Evolutionary conservation across 2,329 filamentous ascomycete species (phyloP).

Genomic region (Calycina herbarum): DNA sequence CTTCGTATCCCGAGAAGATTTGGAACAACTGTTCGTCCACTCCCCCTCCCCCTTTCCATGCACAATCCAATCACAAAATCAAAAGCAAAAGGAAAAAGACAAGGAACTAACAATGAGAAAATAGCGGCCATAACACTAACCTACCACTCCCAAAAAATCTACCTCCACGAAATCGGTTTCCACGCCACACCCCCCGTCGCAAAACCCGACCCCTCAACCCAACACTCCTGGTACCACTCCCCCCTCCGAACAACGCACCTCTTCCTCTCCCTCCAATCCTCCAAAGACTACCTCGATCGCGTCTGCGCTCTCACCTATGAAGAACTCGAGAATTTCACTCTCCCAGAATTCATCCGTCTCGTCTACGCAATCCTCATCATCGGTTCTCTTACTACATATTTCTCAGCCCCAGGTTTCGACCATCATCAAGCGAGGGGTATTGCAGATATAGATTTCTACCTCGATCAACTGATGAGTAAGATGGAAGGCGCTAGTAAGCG

Average conservation of each 20-base stretch:
- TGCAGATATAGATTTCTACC: constrained; percentile 25
- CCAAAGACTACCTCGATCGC: constrained; percentile 27
- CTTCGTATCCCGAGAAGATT: constrained; percentile 25
- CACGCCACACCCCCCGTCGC: constrained; percentile 23
- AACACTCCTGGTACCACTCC: constrained; percentile 27
- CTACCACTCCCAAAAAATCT: constrained; percentile 25
- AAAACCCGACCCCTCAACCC: neutral
- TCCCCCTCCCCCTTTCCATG: neutral
- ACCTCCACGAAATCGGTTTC: constrained; percentile 32
- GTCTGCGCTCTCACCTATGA: constrained; percentile 16
- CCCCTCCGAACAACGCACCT: constrained; percentile 22
- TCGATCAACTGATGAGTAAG: constrained; percentile 21
- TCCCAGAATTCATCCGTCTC: constrained; percentile 21
- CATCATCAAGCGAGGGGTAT: constrained; percentile 9
- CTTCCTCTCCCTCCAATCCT: constrained; percentile 21
- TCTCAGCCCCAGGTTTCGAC: constrained; percentile 20
- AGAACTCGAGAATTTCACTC: constrained; percentile 11
- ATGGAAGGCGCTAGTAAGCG: neutral
- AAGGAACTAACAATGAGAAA: neutral
- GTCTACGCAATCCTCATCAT: constrained; percentile 28
- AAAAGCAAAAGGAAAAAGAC: neutral
- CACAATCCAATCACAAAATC: too few species aligned
- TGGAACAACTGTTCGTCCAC: constrained; percentile 29
- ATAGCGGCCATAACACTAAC: constrained; percentile 20
- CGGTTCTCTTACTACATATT: constrained; percentile 19